phyloP scores from a whole-genome alignment of 2,329 filamentous ascomycete species.

The Aspergillus caelatus region DNA sequence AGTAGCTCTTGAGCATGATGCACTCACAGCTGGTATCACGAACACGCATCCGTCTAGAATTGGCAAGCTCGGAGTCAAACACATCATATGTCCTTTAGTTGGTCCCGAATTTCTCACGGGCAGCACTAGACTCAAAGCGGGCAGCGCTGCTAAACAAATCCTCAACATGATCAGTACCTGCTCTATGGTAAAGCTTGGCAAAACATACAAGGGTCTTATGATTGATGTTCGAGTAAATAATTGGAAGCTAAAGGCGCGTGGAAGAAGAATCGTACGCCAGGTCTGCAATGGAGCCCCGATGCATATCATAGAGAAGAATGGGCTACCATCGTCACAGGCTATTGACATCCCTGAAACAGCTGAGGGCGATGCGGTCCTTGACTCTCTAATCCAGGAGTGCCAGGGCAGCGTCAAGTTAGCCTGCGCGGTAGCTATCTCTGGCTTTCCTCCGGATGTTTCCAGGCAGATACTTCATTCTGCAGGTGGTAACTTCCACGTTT shows the following conservation, averaged over 20 bases:
- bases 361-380: conserved; percentile 29
- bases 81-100: conserved; percentile 43
- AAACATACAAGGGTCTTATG: conserved; percentile 46
- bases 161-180: conserved; percentile 51
- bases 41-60: conserved; percentile 34
- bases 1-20: neutral
- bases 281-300: conserved; percentile 34
- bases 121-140: conserved; percentile 51
- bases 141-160: conserved; percentile 50
- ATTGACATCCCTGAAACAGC: conserved; percentile 3
- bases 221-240: conserved; percentile 3
- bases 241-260: neutral
- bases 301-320: conserved; percentile 33
- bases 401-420: conserved; percentile 39
- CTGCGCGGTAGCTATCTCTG: conserved; percentile 31
- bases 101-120: conserved; percentile 51
- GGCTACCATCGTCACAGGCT: neutral
- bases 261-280: neutral
- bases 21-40: neutral
- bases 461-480: conserved; percentile 23
- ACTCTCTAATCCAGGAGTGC: conserved; percentile 31
- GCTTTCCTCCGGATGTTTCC: conserved; percentile 28
- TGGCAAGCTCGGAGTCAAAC: conserved; percentile 29
- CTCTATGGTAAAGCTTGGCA: conserved; percentile 45
- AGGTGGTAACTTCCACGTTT: conserved; percentile 22